Conservation (phyloP, 257 asterid genomes). For the Penstemon newberryi region DNA sequence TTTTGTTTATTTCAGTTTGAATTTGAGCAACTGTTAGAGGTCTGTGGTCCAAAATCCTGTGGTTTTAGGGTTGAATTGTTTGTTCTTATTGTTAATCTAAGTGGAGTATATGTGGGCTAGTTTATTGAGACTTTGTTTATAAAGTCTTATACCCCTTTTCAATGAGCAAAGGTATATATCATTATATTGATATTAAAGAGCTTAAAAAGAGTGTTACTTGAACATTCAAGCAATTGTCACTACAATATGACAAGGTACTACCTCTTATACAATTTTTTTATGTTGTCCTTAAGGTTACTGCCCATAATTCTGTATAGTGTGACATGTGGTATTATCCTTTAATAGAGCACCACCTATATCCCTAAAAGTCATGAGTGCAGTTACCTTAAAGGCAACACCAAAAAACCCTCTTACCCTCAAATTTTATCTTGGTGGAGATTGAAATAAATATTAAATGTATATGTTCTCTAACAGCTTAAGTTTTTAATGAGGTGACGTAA, state of each 20-base stretch:
- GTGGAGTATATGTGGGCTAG: background rate
- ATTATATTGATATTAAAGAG: background rate
- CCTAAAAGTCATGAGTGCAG: too few relatives aligned
- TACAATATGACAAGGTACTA: background rate
- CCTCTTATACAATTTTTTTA: background rate
- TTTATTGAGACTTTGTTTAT: background rate
- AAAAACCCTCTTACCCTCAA: too few relatives aligned
- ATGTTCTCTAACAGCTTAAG: slow-evolving; percentile 3
- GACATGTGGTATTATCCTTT: too few relatives aligned
- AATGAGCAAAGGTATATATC: background rate
- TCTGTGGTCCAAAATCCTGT: slow-evolving; percentile 16
- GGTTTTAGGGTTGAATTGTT: background rate
- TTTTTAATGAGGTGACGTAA: background rate
- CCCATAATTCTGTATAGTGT: too few relatives aligned
- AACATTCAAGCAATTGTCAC: background rate
- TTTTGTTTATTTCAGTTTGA: background rate
- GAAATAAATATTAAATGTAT: background rate
- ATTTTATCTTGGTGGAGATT: too few relatives aligned
- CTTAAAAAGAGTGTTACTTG: background rate
- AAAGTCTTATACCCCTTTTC: background rate
- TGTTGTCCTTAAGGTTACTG: too few relatives aligned
- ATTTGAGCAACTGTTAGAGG: background rate
- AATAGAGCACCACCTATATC: too few relatives aligned
- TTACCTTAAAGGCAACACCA: too few relatives aligned
- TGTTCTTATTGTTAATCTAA: background rate